These are phyloP conservation scores for Neolentinus lepideus DNA, from an alignment of 1,284 basidiomycete species.

Conservation along the genomic window DNA sequence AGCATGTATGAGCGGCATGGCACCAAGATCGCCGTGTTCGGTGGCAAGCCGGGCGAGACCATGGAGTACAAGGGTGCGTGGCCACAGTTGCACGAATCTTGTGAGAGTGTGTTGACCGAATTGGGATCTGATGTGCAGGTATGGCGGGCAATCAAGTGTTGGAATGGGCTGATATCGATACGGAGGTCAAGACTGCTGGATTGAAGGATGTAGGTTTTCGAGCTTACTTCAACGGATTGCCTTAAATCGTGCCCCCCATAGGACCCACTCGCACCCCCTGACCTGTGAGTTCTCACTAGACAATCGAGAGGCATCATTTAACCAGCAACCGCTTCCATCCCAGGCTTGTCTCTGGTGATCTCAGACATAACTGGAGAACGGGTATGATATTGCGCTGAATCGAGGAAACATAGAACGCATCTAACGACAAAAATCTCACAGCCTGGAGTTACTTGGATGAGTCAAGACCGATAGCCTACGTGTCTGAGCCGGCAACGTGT, in stretches of 20 bases:
- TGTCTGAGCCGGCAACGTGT: background rate
- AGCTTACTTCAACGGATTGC: background rate
- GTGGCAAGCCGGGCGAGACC: conserved; percentile 44
- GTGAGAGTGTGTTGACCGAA: no score
- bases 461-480: conserved; percentile 16
- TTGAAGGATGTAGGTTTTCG: conserved; percentile 27
- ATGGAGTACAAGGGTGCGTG: conserved; percentile 43
- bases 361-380: background rate
- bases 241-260: conserved; percentile 20
- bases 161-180: conserved; percentile 56
- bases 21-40: conserved; percentile 52
- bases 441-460: conserved; percentile 23
- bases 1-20: conserved; percentile 53
- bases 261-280: conserved; percentile 53
- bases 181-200: conserved; percentile 57
- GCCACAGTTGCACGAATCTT: background rate
- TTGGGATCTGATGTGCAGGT: conserved; percentile 12
- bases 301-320: background rate
- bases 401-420: background rate
- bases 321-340: background rate
- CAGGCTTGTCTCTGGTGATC: background rate
- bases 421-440: conserved; percentile 7
- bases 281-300: conserved; percentile 21
- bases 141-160: conserved; percentile 64
- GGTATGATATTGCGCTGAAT: background rate